A percentile compares a stretch with the other conserved stretches of the same genome.
These are phyloP conservation scores for Claviceps sp. DNA, from an alignment of 2,329 filamentous ascomycete species.

Conservation along the genomic window DNA sequence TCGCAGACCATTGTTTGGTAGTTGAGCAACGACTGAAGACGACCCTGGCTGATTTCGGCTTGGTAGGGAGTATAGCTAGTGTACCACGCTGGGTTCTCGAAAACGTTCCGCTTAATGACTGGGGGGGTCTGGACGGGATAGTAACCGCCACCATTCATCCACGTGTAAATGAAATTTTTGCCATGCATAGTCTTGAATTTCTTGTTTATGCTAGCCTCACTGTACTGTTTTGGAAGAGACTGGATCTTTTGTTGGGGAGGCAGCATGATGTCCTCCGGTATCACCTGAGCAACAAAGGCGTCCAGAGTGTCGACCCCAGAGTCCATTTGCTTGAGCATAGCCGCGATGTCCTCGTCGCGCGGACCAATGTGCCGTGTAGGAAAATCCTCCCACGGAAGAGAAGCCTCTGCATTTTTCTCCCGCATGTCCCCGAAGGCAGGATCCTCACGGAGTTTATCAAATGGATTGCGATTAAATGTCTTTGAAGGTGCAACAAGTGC, in stretches of 20 bases:
- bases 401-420: slow-evolving; percentile 9
- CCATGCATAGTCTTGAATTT: slow-evolving; percentile 25
- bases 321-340: slow-evolving; percentile 71
- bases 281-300: slow-evolving; percentile 71
- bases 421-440: slow-evolving; percentile 13
- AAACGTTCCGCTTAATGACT: slow-evolving; percentile 82
- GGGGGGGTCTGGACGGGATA: slow-evolving; percentile 74
- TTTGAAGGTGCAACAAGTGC: too few relatives aligned
- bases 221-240: slow-evolving; percentile 39
- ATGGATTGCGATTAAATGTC: neutral
- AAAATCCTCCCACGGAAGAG: slow-evolving; percentile 33
- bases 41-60: slow-evolving; percentile 91
- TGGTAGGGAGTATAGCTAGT: slow-evolving; percentile 97
- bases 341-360: slow-evolving; percentile 49
- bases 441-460: slow-evolving; percentile 10
- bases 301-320: slow-evolving; percentile 63
- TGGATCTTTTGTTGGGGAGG: slow-evolving; percentile 19
- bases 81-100: slow-evolving; percentile 94
- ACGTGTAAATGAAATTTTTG: slow-evolving; percentile 33
- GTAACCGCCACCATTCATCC: slow-evolving; percentile 80
- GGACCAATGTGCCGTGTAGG: slow-evolving; percentile 79
- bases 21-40: slow-evolving; percentile 83
- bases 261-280: slow-evolving; percentile 61
- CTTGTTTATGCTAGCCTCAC: slow-evolving; percentile 12
- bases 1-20: slow-evolving; percentile 90